Evolutionary conservation across 371 early-diverging fungal species (phyloP).

Genomic region (Mortierella sp.): DNA sequence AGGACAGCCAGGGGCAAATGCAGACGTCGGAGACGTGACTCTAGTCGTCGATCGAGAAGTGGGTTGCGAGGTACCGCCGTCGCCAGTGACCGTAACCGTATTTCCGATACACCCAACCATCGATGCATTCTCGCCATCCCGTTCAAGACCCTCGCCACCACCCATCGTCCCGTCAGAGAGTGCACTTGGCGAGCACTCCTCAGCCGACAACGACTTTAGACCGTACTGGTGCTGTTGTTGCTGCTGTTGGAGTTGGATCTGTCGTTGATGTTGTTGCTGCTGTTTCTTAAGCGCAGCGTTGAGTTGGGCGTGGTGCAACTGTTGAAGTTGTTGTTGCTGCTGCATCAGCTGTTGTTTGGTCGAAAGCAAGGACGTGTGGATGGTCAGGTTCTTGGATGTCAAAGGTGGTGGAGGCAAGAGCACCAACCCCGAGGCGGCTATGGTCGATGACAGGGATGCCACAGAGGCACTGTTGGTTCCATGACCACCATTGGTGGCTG

Average conservation of each 20-base stretch:
- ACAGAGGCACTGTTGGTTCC: slow-evolving; percentile 15
- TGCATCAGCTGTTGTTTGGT: slow-evolving; percentile 50
- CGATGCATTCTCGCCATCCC: slow-evolving; percentile 8
- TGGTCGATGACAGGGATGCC: slow-evolving; percentile 32
- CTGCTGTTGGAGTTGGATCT: slow-evolving; percentile 8
- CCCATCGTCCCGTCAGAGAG: slow-evolving; percentile 23
- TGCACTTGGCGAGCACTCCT: slow-evolving; percentile 31
- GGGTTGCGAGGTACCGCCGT: slow-evolving; percentile 10
- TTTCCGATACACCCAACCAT: too few relatives aligned
- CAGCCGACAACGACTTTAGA: slow-evolving; percentile 16
- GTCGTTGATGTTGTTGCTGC: slow-evolving; percentile 32
- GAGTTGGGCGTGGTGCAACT: slow-evolving; percentile 43
- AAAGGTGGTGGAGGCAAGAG: slow-evolving; percentile 47
- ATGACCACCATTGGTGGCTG: slow-evolving; percentile 2
- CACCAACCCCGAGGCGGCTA: slow-evolving; percentile 46
- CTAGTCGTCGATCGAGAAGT: slow-evolving; percentile 34
- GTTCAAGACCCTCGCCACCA: slow-evolving; percentile 14
- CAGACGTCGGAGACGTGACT: slow-evolving; percentile 33
- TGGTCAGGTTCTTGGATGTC: slow-evolving; percentile 45
- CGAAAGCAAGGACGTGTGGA: slow-evolving; percentile 48
- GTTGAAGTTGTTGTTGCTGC: slow-evolving; percentile 48
- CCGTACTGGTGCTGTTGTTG: slow-evolving; percentile 18
- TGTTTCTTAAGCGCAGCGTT: slow-evolving; percentile 44
- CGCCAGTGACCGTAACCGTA: slow-evolving; percentile 1
- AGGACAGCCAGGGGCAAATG: not conserved